Base-by-base conservation (phyloP, 1,139 yeast genomes). In the Suhomyces anneliseae region DNA sequence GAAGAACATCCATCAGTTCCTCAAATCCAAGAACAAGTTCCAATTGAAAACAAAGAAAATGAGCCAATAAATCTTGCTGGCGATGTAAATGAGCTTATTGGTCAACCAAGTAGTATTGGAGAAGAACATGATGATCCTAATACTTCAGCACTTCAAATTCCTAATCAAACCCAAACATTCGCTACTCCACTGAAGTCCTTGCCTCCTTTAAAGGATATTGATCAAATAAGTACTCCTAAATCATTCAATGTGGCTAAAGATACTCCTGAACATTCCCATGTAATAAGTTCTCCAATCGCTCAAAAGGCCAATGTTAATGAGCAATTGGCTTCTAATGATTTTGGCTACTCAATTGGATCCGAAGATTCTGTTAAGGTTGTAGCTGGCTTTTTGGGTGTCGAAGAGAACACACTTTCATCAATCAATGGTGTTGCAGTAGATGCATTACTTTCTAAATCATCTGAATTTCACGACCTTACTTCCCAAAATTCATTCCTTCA, bases 401-500 rank as follows among this genome's bases (percentile, higher is more conserved):
- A 72, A 3, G 53, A 55, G 7, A 44, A 75, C 2, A 44, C 49
- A 2, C 27, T 56, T 7, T 19, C 34, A 2, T 46, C 61, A 0
- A 33, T 68, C 2, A 61, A 66, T 36, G 46, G 51, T 1, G 54
- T 48, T 0, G 45, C 45, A 3, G 34, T 74, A 0, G 61, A 64
- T 6, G 69, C 69, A 27, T 59, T 85, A 26, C 66, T 71, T 6
- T 60, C 65, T 2, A 77, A 76, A 50, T 70, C 85, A 1, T 59
- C 70, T 2, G 82, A 81, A 49, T 69, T 70, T 51, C 78, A 81
- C 41, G 74, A 74, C 3, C 50, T 83, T 35, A 69, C 73, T 48
- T 77, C 87, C 1, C 82, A 81, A 51, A 71, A 75, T 41, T 64
- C 81, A 19, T 68, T 81, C 24, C 61, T 79, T 32, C 79, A 80